Evolutionary conservation across 306 rosid genomes (phyloP).

Genomic region (Pyrus bretschneideri): DNA sequence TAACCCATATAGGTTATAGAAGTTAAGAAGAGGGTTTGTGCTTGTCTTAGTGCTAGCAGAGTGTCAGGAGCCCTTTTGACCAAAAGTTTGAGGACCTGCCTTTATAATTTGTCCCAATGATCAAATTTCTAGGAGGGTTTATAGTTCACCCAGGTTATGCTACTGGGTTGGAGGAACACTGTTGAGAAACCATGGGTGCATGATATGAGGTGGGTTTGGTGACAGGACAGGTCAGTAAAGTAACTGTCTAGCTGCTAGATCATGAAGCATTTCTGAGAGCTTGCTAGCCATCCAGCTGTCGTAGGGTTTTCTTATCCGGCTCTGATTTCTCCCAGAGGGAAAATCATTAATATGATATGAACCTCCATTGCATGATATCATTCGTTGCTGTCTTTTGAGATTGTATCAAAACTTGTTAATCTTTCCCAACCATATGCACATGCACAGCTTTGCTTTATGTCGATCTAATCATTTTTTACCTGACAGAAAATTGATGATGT

Average conservation of each 20-base stretch:
- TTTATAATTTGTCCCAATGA: background rate
- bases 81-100: background rate
- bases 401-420: background rate
- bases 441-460: background rate
- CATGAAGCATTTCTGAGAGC: background rate
- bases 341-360: background rate
- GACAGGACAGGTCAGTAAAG: background rate
- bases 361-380: background rate
- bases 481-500: conserved; percentile 57
- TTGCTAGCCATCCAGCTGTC: background rate
- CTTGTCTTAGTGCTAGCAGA: background rate
- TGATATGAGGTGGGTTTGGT: background rate
- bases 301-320: background rate
- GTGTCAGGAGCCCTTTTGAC: background rate
- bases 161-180: background rate
- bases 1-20: background rate
- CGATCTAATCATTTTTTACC: conserved; percentile 14
- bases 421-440: background rate
- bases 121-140: background rate
- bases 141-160: background rate
- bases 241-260: background rate
- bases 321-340: background rate
- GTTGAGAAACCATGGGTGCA: background rate
- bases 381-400: background rate
- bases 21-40: background rate